Evolutionary conservation across 306 rosid genomes (phyloP).

Genomic region (Psophocarpus tetragonolobus): DNA sequence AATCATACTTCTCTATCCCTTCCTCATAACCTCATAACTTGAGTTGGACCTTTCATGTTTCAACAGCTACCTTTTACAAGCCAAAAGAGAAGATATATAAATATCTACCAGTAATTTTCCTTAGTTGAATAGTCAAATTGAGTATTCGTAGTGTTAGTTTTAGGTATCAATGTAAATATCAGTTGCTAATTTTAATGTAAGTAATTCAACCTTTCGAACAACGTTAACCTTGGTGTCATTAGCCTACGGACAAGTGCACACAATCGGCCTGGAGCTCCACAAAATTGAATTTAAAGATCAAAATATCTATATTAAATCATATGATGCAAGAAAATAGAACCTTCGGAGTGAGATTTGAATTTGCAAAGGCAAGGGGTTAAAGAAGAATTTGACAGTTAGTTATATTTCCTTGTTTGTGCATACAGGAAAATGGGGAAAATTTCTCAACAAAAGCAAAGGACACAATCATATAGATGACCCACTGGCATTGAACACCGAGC

Average conservation of each 20-base stretch:
- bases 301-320: neutral
- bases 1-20: neutral
- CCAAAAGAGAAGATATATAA: neutral
- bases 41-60: neutral
- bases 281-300: neutral
- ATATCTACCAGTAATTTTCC: neutral
- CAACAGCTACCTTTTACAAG: neutral
- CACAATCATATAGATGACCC: conserved; percentile 1
- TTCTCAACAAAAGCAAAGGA: neutral
- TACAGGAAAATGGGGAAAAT: neutral
- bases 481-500: conserved; percentile 12
- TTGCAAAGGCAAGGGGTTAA: neutral
- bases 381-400: neutral
- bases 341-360: neutral
- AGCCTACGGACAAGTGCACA: neutral
- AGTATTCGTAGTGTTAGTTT: neutral
- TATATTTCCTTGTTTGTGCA: neutral
- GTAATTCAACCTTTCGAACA: neutral
- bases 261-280: neutral
- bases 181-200: neutral
- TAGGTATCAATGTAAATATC: neutral
- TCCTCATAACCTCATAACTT: neutral
- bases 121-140: neutral
- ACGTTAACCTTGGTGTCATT: neutral
- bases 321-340: neutral